Conservation (phyloP, 1,284 basidiomycete species). For the Phylloporus sp. region DNA sequence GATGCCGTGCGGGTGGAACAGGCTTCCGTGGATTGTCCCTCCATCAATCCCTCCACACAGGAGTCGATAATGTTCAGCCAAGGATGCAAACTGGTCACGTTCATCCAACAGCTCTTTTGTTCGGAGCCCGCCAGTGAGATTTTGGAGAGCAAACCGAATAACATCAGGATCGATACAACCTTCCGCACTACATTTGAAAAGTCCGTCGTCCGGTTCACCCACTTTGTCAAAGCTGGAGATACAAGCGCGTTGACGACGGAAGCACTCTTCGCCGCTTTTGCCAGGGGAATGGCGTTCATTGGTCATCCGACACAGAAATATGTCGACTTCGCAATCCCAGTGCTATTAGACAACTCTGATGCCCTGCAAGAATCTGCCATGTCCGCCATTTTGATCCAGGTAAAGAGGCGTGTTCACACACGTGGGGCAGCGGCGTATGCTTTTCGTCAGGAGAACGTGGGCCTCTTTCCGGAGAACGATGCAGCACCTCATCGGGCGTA, state of each 20-base stretch:
- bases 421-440: not conserved
- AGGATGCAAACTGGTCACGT: not conserved
- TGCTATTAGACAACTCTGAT: not conserved
- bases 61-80: not conserved
- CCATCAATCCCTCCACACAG: too few species aligned
- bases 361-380: not conserved
- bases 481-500: not conserved
- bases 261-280: not conserved
- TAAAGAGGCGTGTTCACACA: not conserved
- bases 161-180: not conserved
- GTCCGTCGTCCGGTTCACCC: conserved; percentile 5
- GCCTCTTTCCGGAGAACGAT: not conserved
- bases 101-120: not conserved
- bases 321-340: not conserved
- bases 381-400: not conserved
- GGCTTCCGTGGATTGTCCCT: too few species aligned
- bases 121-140: not conserved
- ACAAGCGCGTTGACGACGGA: not conserved
- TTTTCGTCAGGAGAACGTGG: not conserved
- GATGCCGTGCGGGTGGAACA: not conserved
- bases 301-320: not conserved
- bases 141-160: not conserved
- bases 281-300: not conserved
- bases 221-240: conserved; percentile 6
- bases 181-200: not conserved